Evolutionary conservation across 108 stramenopile species (phyloP).

Genomic region (Cyclostephanos tholiformis): DNA sequence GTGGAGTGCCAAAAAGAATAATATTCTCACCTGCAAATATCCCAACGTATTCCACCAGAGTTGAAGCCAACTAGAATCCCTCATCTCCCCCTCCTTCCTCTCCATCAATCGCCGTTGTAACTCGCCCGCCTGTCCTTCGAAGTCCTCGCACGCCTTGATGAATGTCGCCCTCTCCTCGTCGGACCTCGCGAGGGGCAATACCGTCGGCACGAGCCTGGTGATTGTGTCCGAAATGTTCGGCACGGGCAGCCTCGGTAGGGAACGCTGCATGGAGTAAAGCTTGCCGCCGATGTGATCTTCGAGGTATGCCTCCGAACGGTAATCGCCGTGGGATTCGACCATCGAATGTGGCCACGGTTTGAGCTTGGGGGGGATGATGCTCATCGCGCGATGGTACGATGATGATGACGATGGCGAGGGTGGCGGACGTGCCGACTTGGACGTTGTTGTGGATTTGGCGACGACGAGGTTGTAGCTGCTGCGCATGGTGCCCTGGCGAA

Average conservation of each 20-base stretch:
- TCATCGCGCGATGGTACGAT: conserved; percentile 27
- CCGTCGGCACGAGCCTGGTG: conserved; percentile 67
- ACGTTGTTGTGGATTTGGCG: conserved; percentile 2
- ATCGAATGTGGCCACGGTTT: conserved; percentile 65
- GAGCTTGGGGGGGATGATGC: conserved; percentile 6
- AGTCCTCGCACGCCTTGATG: conserved; percentile 54
- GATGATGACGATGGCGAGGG: neutral
- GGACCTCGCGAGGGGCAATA: conserved; percentile 62
- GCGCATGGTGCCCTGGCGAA: conserved; percentile 12
- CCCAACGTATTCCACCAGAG: conserved; percentile 88
- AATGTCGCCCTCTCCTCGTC: conserved; percentile 60
- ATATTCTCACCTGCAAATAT: conserved; percentile 73
- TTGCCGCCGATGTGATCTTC: conserved; percentile 68
- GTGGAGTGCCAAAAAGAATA: neutral
- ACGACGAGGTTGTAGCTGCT: conserved; percentile 16
- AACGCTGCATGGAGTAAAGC: conserved; percentile 65
- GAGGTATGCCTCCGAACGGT: conserved; percentile 66
- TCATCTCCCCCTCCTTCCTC: conserved; percentile 52
- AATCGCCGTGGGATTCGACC: conserved; percentile 76
- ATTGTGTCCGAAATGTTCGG: conserved; percentile 72
- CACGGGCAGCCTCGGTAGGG: conserved; percentile 72
- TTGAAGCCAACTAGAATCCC: conserved; percentile 80
- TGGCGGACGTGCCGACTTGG: neutral
- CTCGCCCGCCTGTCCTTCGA: conserved; percentile 58
- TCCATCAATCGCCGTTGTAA: conserved; percentile 69